Evolutionary conservation across 202 grass and related monocot species (phyloP).

Genomic region (Saccharum hybrid): DNA sequence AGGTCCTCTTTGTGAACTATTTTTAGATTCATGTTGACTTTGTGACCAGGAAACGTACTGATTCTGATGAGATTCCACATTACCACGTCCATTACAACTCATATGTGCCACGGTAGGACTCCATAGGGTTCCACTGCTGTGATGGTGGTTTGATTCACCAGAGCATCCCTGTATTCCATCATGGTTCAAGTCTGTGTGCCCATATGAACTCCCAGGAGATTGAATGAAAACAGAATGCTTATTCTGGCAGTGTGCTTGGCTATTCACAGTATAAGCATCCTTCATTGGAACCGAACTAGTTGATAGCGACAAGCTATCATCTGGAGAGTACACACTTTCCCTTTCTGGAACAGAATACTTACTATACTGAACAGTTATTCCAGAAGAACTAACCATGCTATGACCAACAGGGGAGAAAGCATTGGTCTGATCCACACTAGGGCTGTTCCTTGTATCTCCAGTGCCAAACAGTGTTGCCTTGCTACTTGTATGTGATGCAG

Average conservation of each 20-base stretch:
- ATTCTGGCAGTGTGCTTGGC: constrained; percentile 36
- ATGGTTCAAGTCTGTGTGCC: constrained; percentile 42
- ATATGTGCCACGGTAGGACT: constrained; percentile 40
- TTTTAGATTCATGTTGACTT: constrained; percentile 46
- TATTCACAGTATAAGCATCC: constrained; percentile 37
- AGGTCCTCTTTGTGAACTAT: constrained; percentile 42
- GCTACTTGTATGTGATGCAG: constrained; percentile 56
- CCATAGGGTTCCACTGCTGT: constrained; percentile 43
- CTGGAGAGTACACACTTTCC: constrained; percentile 41
- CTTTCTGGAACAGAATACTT: constrained; percentile 47
- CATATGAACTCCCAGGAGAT: constrained; percentile 47
- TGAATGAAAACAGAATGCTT: constrained; percentile 42
- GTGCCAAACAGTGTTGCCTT: constrained; percentile 44
- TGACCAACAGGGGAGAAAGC: constrained; percentile 48
- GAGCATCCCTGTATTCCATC: constrained; percentile 47
- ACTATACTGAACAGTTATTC: constrained; percentile 42
- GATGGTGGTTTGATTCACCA: constrained; percentile 55
- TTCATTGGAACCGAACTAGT: constrained; percentile 55
- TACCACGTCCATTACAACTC: constrained; percentile 44
- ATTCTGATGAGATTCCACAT: constrained; percentile 49
- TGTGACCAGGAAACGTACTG: constrained; percentile 43
- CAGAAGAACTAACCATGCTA: constrained; percentile 50
- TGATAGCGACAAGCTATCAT: constrained; percentile 51
- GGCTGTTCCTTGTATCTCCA: constrained; percentile 35
- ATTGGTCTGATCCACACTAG: constrained; percentile 49